Conservation (phyloP, 2,329 filamentous ascomycete genomes). For the Nemania abortiva region DNA sequence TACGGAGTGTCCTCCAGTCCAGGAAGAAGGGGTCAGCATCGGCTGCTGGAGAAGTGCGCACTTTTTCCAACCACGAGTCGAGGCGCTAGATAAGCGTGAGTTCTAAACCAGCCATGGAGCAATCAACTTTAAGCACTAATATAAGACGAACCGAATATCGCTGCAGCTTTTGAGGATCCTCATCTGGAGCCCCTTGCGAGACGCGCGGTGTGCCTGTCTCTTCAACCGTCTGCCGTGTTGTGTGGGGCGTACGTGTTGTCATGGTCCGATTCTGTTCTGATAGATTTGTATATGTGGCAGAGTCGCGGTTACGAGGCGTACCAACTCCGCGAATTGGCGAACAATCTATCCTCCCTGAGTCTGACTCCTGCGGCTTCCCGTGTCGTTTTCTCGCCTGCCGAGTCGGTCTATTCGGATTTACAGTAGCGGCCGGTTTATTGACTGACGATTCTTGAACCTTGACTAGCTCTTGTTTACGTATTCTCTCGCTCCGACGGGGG, state of each 20-base stretch:
- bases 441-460: neutral
- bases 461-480: conserved; percentile 11
- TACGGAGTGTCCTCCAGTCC: neutral
- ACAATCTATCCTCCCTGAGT: neutral
- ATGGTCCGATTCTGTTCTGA: neutral
- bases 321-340: conserved; percentile 2
- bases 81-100: conserved; percentile 17
- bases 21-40: conserved; percentile 4
- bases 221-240: neutral
- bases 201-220: neutral
- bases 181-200: neutral
- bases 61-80: conserved; percentile 22
- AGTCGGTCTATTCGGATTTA: conserved; percentile 1
- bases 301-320: conserved; percentile 9
- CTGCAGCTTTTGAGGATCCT: neutral
- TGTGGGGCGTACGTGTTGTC: neutral
- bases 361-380: conserved; percentile 5
- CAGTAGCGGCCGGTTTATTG: neutral
- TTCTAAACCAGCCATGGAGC: conserved; percentile 1
- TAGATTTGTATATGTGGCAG: neutral
- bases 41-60: conserved; percentile 4
- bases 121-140: neutral
- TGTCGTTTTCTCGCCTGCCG: neutral
- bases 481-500: conserved; percentile 13
- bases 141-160: conserved; percentile 20